Base-by-base conservation (phyloP, 192 early-diverging fungal genomes). In the Coemansia aciculifera region DNA sequence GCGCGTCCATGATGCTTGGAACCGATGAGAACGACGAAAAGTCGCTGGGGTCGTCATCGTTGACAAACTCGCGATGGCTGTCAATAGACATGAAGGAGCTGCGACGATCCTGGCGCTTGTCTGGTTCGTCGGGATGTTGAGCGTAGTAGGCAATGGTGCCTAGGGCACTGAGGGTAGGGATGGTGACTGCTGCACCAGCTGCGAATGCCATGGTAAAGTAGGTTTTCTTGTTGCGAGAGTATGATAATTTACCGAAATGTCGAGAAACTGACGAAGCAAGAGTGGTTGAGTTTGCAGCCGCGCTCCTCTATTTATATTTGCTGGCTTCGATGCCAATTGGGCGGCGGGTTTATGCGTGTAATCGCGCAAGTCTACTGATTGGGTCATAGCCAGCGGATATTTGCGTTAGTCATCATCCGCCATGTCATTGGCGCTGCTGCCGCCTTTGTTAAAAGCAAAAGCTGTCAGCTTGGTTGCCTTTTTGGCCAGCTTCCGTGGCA, bases 131-230 rank as follows among this genome's bases (percentile, higher is more conserved):
- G 0, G 74, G 74, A 57, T 81, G 68, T 49, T 73, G 67, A 37
- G 79, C 59, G 34, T 77, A 74, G 49, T 77, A 81, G 24, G 74
- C 79, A 46, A 81, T 69, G 23, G 74, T 67, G 71, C 79, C 61
- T 34, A 81, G 36, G 0, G 79, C 79, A 21, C 71, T 49, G 48
- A 81, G 23, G 21, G 79, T 71, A 23, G 79, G 79, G 13, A 77
- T 56, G n/a, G 74, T 76, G 9, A 81, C 71, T 59, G 79, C 79
- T 67, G 79, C 79, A 11, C 74, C 79, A 21, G 79, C 79, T 71
- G 79, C 79, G 68, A 81, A 73, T 32, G 79, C 79, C 79, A 81
- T 81, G 23, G 37, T 31, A 5, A 27, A 37, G 27, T n/a, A 57
- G 23, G 61, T 60, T 29, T 56, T 40, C 17, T n/a, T 51, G 54